Conservation (phyloP, 2,329 filamentous ascomycete species). For the Trichoderma atroviride region DNA sequence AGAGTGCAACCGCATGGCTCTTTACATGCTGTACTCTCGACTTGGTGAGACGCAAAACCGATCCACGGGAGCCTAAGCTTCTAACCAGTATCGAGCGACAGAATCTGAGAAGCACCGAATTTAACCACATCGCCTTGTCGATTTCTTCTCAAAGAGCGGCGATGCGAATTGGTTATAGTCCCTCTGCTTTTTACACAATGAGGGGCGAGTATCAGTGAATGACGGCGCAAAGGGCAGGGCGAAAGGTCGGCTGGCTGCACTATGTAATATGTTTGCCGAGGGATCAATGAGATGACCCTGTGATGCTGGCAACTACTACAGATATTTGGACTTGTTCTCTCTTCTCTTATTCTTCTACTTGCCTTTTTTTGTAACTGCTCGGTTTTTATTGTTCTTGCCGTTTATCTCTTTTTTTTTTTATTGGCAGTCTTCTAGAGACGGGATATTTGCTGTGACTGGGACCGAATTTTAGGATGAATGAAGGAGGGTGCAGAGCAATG, state of each 20-base stretch:
- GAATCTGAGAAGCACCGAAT: conserved; percentile 52
- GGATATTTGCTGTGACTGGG: conserved; percentile 9
- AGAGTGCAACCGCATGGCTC: conserved; percentile 99
- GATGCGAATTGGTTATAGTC: conserved; percentile 3
- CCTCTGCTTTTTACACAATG: neutral
- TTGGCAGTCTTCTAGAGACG: conserved; percentile 18
- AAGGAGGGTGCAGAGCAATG: neutral
- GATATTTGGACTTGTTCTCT: neutral
- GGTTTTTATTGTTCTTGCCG: neutral
- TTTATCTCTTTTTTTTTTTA: neutral
- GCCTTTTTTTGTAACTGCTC: neutral
- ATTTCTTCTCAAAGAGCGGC: neutral
- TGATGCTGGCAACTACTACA: conserved; percentile 8
- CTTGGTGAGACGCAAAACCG: conserved; percentile 67
- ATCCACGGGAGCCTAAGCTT: conserved; percentile 32
- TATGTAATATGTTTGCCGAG: neutral
- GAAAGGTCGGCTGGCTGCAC: neutral
- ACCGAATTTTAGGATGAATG: neutral
- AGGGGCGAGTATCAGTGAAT: neutral
- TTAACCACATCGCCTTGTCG: conserved; percentile 33
- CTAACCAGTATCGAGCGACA: conserved; percentile 37
- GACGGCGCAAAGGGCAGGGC: neutral
- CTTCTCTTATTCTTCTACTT: neutral
- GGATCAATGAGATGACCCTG: conserved; percentile 4
- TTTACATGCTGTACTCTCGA: conserved; percentile 98